phyloP scores from a whole-genome alignment of 2,329 filamentous ascomycete genomes.

The Sporothrix pallida region DNA sequence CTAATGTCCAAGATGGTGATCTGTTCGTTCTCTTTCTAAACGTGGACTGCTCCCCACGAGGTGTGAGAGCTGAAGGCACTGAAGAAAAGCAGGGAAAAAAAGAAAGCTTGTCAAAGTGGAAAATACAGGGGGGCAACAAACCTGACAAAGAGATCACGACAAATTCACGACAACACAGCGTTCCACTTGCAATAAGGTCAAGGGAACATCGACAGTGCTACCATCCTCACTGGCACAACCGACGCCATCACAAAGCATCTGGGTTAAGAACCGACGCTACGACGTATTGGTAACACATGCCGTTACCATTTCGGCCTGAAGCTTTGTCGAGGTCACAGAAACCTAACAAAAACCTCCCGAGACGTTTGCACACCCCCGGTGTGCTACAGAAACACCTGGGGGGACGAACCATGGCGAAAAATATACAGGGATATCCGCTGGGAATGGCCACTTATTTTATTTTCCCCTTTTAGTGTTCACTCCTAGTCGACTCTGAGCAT shows the following conservation, averaged over 20 bases:
- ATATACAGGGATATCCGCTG: not conserved
- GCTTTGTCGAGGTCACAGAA: no score
- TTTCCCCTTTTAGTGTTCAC: not conserved
- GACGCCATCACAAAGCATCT: not conserved
- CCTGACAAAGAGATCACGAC: not conserved
- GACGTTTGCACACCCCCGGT: not conserved
- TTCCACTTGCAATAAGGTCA: not conserved
- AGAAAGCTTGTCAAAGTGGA: not conserved
- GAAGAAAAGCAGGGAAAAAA: constrained; percentile 1
- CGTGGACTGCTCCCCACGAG: not conserved
- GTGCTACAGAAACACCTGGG: not conserved
- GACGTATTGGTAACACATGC: not conserved
- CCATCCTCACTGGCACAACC: not conserved
- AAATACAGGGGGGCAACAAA: not conserved
- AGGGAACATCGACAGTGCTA: not conserved
- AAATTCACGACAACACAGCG: not conserved
- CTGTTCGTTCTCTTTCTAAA: not conserved
- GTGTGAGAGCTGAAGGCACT: not conserved
- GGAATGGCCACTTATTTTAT: not conserved
- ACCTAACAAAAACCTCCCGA: not conserved
- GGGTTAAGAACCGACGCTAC: not conserved
- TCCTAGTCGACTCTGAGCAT: not conserved
- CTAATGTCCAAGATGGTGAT: not conserved
- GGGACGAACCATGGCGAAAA: not conserved
- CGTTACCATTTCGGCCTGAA: not conserved